Evolutionary conservation across 345 rosid species (phyloP).

Genomic region (Salix koriyanagi): DNA sequence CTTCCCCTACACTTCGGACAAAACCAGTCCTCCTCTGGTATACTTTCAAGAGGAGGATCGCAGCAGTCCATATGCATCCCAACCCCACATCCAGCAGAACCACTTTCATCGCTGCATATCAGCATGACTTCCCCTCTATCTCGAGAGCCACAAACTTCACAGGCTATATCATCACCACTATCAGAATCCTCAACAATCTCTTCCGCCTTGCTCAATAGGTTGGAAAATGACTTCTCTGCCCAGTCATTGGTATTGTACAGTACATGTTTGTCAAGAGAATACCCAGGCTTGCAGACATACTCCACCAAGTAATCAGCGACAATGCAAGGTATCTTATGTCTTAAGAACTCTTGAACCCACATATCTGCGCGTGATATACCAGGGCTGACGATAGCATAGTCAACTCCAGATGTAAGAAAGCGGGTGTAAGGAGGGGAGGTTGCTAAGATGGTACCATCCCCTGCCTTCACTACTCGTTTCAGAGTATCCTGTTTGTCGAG

Average conservation of each 20-base stretch:
- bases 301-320: constrained; percentile 87
- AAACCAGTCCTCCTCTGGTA: constrained; percentile 73
- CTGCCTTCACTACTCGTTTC: constrained; percentile 91
- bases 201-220: constrained; percentile 41
- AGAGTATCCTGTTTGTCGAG: constrained; percentile 67
- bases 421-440: constrained; percentile 92
- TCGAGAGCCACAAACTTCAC: constrained; percentile 44
- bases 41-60: constrained; percentile 50
- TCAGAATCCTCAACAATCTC: constrained; percentile 20
- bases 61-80: constrained; percentile 64
- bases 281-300: constrained; percentile 89
- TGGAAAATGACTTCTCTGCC: constrained; percentile 67
- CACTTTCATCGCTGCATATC: constrained; percentile 56
- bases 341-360: constrained; percentile 86
- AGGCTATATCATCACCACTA: constrained; percentile 25
- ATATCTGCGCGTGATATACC: constrained; percentile 62
- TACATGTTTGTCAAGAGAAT: constrained; percentile 73
- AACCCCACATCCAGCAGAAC: constrained; percentile 53
- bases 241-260: constrained; percentile 64
- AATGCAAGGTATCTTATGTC: constrained; percentile 78
- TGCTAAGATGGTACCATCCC: constrained; percentile 83
- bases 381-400: constrained; percentile 77
- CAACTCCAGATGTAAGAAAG: constrained; percentile 62
- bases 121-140: constrained; percentile 69
- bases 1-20: constrained; percentile 39